Conservation (phyloP, 768 basidiomycete genomes). For the Trametes coccinea region DNA sequence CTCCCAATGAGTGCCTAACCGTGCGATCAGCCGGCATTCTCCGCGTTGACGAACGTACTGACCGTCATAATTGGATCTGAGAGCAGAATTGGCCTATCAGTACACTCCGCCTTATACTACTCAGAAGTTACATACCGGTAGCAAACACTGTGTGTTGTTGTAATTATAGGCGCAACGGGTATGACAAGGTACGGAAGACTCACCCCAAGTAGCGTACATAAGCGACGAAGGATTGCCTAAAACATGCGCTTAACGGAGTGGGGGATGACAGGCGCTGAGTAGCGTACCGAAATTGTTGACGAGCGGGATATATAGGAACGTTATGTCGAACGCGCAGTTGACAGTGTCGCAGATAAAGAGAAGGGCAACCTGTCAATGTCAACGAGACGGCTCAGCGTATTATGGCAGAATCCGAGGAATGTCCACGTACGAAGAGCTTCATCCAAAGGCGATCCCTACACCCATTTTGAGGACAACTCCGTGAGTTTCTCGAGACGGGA, state of each 20-base stretch:
- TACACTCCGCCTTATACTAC: too few relatives aligned
- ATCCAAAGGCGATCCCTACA: conserved; percentile 47
- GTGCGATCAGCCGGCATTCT: not conserved
- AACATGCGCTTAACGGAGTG: not conserved
- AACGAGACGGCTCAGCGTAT: not conserved
- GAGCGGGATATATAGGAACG: conserved; percentile 49
- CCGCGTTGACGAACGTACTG: conserved; percentile 4
- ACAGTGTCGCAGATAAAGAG: conserved; percentile 51
- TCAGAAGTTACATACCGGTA: conserved; percentile 32
- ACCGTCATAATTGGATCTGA: conserved; percentile 50
- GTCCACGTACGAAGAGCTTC: conserved; percentile 42
- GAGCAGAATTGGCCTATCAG: not conserved
- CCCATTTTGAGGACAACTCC: not conserved
- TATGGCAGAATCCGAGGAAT: not conserved
- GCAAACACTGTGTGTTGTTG: conserved; percentile 39
- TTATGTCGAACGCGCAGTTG: conserved; percentile 45
- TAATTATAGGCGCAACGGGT: not conserved
- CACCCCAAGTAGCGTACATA: conserved; percentile 31
- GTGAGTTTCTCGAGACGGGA: not conserved
- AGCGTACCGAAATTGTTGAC: conserved; percentile 46
- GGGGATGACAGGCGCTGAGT: too few relatives aligned
- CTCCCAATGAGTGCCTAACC: conserved; percentile 45
- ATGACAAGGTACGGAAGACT: conserved; percentile 13
- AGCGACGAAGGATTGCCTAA: conserved; percentile 34
- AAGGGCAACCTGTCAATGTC: conserved; percentile 38